Evolutionary conservation across 1,284 basidiomycete species (phyloP), one percentile per base, ranked within the genome.

Genomic region (Schizophyllum amplum): DNA sequence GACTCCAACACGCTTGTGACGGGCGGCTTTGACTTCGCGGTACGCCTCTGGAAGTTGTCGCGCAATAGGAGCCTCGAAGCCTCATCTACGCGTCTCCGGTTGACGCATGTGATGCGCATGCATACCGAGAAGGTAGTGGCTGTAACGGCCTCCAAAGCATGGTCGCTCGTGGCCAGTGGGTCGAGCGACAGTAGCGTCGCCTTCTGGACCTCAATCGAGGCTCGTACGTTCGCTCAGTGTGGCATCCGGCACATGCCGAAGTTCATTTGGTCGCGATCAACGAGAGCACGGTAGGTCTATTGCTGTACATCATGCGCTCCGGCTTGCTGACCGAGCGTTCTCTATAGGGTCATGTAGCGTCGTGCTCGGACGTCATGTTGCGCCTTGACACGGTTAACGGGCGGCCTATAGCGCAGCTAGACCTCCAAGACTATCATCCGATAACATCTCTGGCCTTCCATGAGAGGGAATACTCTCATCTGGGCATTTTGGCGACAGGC

Each of bases 131-230:
- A 79, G 24, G 82, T 97, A 5, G 69, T 79, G 0, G 87, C 84
- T 63, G 75, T 97, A 2, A 75, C 86, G 2, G 86, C 89, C 0
- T 96, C 90, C 15, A 76, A 87, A 27, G 73, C 86, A 0, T 97
- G 93, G 93, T 91, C 90, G 1, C 66, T 95, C 21, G 81, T 86
- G 15, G 82, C 96, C 51, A 95, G 90, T 60, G 93, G 93, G 5
- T 90, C 90, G 5, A 79, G 82, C 59, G 93, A 97, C 64, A 88
- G 91, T 1, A 90, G 85, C 58, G 92, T 88, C 0, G 87, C 88
- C 15, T 64, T 97, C 5, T 98, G 95, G 95, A 98, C 68, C 77
- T 93, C 56, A 97, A 98, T 66, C 78, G 86, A 47, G 84, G 88
- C 15, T 72, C 83, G 1, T 94, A 94, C 62, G 82, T 88, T 13